Evolutionary conservation across 768 basidiomycete species (phyloP).

Genomic region (Trametes villosa): DNA sequence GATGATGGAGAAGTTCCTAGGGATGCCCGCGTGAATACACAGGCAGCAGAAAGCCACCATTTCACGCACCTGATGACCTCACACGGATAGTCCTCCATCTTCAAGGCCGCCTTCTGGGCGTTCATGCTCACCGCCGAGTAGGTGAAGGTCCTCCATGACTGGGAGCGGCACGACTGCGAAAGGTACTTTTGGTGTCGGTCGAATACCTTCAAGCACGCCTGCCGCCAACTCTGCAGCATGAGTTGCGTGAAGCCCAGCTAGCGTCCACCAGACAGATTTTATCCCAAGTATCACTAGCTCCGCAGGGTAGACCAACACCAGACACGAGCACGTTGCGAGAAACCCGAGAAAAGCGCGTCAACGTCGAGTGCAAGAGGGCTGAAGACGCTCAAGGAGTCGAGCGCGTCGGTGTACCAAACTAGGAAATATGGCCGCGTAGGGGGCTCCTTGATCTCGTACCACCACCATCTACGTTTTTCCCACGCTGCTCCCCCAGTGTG

Average conservation of each 20-base stretch:
- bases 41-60: not conserved
- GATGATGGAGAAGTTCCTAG: constrained; percentile 93
- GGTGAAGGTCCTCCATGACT: constrained; percentile 33
- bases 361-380: not conserved
- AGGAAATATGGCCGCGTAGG: constrained; percentile 9
- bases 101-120: constrained; percentile 40
- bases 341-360: not conserved
- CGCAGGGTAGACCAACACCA: not conserved
- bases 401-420: not conserved
- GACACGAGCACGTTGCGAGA: not conserved
- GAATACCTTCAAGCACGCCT: constrained; percentile 30
- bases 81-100: constrained; percentile 67
- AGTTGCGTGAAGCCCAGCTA: not conserved
- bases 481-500: too few relatives aligned
- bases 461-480: too few relatives aligned
- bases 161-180: constrained; percentile 48
- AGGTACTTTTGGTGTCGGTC: constrained; percentile 16
- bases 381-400: not conserved
- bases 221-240: constrained; percentile 32
- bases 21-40: not conserved
- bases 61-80: constrained; percentile 65
- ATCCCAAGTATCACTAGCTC: not conserved
- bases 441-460: too few relatives aligned
- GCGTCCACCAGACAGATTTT: not conserved
- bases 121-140: constrained; percentile 32